Base-by-base conservation (phyloP, 1,284 basidiomycete species). In the Leucoagaricus sp. region DNA sequence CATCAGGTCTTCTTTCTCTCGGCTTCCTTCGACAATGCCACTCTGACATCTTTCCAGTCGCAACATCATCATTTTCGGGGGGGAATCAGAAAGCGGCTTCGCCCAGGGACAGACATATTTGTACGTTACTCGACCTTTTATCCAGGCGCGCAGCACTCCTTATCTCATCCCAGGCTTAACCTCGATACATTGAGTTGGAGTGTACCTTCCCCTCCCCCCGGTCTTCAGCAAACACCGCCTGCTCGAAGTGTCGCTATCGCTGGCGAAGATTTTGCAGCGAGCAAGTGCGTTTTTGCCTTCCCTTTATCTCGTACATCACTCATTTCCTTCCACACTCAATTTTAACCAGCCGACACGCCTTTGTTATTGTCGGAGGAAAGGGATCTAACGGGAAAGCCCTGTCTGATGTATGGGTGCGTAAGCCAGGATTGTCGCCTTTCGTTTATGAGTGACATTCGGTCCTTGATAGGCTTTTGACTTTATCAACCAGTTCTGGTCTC, bases 21-120 rank as follows among this genome's bases (percentile, higher is more conserved):
- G 36, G 38, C 40, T 19, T 40, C 19, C 58, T 50, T 42, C 29
- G 36, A 42, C 9, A 42, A 26, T 50, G 55, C 49, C 57, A 60
- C 44, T n/a, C 73, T 51, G 59, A 59, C 47, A 52, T 36, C 23
- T 36, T 50, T 49, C 38, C 50, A 79, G 80, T 63, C 77, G 82
- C 54, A 80, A 77, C 12, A 70, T 92, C 51, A 72, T 92, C 61
- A 77, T 92, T 53, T 92, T 91, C 66, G 89, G 89, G 55, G 89
- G 89, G 49, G 79, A 89, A 70, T 87, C 88, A 1, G 74, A 80
- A 56, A 79, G 79, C 59, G 85, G 85, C 17, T 75, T 89, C 49
- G 76, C 80, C 34, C 83, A 85, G 62, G 80, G 80, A 2, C 74
- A 82, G 62, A 91, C 89, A 1, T 89, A 84, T 66, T 74, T 90